phyloP scores from a whole-genome alignment of 192 early-diverging fungal genomes.

The Rhizophagus clarus region DNA sequence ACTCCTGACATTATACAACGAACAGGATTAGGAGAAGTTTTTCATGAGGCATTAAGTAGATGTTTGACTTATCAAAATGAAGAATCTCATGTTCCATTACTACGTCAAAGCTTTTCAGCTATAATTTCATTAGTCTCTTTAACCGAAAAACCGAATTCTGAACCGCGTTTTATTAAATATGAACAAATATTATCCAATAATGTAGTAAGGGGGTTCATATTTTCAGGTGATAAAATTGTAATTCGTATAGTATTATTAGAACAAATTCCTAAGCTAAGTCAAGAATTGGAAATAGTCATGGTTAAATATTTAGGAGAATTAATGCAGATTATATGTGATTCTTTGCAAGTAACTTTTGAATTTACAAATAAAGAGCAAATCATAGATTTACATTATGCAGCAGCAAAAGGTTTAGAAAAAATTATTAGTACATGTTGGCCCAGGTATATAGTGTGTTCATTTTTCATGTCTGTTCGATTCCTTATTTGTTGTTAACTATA shows the following conservation, averaged over 20 bases:
- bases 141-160: background rate
- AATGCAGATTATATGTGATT: background rate
- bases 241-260: constrained; percentile 23
- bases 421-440: constrained; percentile 27
- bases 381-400: constrained; percentile 1
- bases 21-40: constrained; percentile 31
- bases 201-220: constrained; percentile 23
- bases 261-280: constrained; percentile 13
- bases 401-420: constrained; percentile 18
- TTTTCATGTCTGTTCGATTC: too few relatives aligned
- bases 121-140: constrained; percentile 18
- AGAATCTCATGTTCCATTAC: constrained; percentile 3
- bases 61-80: constrained; percentile 32
- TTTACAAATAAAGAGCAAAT: constrained; percentile 18
- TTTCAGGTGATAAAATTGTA: constrained; percentile 22
- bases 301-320: constrained; percentile 33
- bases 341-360: constrained; percentile 12
- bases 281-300: constrained; percentile 11
- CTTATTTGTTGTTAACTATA: too few relatives aligned
- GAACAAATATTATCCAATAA: constrained; percentile 25
- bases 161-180: background rate
- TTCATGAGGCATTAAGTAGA: constrained; percentile 22
- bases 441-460: constrained; percentile 1
- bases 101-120: constrained; percentile 24
- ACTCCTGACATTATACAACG: constrained; percentile 6